Base-by-base conservation (phyloP, 202 grass and related monocot species). In the Saccharum hybrid region DNA sequence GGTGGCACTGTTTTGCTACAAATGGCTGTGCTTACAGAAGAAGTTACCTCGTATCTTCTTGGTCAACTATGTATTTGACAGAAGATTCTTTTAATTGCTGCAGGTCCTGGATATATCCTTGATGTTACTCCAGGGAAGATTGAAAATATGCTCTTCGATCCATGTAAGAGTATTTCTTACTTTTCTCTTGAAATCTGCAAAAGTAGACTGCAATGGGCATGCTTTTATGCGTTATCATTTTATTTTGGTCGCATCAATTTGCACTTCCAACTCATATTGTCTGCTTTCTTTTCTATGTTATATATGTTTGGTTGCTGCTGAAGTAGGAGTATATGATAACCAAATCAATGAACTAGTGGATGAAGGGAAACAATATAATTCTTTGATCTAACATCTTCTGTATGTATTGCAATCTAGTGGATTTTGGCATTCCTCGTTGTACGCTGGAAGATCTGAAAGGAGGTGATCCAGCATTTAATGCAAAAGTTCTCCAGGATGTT, bases 361-460 rank as follows among this genome's bases (percentile, higher is more conserved):
- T 33, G 14, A 72, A 28, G 26, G 26, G 26, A n/a, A 13, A 21
- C 6, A 14, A 7, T 64, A n/a, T 23, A 36, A 33, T 79, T 64
- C n/a, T 67, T 48, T 43, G 54, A 59, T 41, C 45, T 80, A 43
- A 68, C 7, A 15, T 15, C 8, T 83, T 68, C 14, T 65, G 16
- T 76, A 51, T 72, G 30, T 34, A 8, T 81, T 37, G 51, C 68
- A 56, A 79, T 94, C 1, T 86, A 98, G 96, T 99, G 97, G 86
- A 96, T 84, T 99, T 94, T 92, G 93, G 93, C 31, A 99, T 96
- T 90, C 93, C 90, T 74, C 87, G 91, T 33, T 99, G 97, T 76
- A 94, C 93, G 39, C 22, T 94, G 26, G 80, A 83, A 86, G 90
- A 82, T 85, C 82, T 99, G 31, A 99, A 94, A 94, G 97, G 93